Conservation (phyloP, 345 rosid species). For the Gossypium turneri region DNA sequence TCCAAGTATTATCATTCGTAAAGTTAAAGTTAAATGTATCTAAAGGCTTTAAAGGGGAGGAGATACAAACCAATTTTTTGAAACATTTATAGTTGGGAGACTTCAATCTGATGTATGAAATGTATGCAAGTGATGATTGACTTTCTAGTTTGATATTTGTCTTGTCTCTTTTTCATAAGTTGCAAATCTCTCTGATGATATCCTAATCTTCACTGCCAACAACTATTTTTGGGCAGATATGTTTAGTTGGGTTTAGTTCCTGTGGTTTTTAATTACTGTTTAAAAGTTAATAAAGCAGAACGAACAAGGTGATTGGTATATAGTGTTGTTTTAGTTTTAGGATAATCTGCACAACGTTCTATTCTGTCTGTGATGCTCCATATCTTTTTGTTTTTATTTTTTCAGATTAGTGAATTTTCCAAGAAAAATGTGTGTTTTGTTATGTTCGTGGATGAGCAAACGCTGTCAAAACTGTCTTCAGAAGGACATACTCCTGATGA, state of each 20-base stretch:
- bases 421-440: slow-evolving; percentile 79
- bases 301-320: background rate
- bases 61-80: background rate
- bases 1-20: slow-evolving; percentile 2
- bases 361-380: slow-evolving; percentile 5
- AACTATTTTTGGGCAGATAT: background rate
- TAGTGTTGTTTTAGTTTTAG: slow-evolving; percentile 2
- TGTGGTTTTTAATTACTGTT: background rate
- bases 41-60: background rate
- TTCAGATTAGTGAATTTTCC: slow-evolving; percentile 84
- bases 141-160: background rate
- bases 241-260: background rate
- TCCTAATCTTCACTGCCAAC: background rate
- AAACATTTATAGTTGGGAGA: background rate
- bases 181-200: slow-evolving; percentile 2
- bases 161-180: background rate
- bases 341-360: background rate
- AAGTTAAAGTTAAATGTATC: slow-evolving; percentile 1
- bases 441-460: slow-evolving; percentile 89
- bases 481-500: slow-evolving; percentile 78
- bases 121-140: background rate
- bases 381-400: slow-evolving; percentile 14
- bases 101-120: slow-evolving; percentile 8
- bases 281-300: background rate
- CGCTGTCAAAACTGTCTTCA: slow-evolving; percentile 56